Conservation (phyloP, 495 filamentous ascomycete genomes). For the Filosporella fistucella region DNA sequence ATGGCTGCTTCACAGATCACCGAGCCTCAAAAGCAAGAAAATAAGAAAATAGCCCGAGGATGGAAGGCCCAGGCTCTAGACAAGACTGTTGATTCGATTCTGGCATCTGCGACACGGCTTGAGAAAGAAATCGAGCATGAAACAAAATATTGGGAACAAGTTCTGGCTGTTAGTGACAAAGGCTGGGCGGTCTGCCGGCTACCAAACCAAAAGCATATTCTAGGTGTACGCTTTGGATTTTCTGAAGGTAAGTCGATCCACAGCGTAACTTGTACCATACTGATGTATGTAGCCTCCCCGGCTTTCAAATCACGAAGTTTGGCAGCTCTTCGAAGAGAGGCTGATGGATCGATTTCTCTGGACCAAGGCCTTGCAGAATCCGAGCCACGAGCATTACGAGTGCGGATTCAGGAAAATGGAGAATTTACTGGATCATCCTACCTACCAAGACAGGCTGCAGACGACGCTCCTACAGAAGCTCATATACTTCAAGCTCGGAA, state of each 20-base stretch:
- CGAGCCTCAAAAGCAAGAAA: constrained; percentile 48
- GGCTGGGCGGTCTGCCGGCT: constrained; percentile 80
- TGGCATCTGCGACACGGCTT: constrained; percentile 67
- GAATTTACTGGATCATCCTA: constrained; percentile 47
- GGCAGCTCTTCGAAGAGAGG: constrained; percentile 66
- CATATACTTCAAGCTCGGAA: constrained; percentile 79
- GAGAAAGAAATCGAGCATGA: constrained; percentile 73
- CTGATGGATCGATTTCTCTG: constrained; percentile 69
- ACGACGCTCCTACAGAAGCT: constrained; percentile 44
- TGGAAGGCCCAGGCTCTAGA: constrained; percentile 76
- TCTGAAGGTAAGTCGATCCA: constrained; percentile 49
- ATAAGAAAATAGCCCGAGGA: constrained; percentile 60
- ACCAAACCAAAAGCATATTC: constrained; percentile 64
- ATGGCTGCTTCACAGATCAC: constrained; percentile 52
- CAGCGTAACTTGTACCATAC: not conserved
- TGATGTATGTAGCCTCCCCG: constrained; percentile 46
- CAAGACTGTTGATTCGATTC: constrained; percentile 65
- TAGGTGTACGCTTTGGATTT: constrained; percentile 88
- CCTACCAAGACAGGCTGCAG: constrained; percentile 27
- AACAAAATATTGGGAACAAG: constrained; percentile 82
- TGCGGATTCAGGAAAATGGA: constrained; percentile 44
- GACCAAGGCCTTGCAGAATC: constrained; percentile 59
- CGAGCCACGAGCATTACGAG: constrained; percentile 58
- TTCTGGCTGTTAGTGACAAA: constrained; percentile 71
- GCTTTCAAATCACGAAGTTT: constrained; percentile 75